phyloP scores from a whole-genome alignment of 2,329 filamentous ascomycete genomes.

The Ilyonectria sp. region DNA sequence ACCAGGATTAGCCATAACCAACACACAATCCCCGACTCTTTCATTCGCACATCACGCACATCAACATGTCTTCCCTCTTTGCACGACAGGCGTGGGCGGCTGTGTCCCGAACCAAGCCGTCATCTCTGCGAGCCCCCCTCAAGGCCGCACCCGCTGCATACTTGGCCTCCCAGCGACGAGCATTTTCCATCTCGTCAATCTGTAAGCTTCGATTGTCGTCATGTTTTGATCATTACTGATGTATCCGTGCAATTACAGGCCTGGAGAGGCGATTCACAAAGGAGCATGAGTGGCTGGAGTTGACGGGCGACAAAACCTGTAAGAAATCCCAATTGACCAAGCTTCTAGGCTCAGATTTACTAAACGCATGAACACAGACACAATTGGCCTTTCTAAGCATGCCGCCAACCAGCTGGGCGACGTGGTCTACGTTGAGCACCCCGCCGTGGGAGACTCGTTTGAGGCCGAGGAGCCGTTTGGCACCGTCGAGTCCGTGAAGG shows the following conservation, averaged over 20 bases:
- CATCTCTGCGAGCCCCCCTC: conserved; percentile 22
- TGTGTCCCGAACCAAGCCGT: conserved; percentile 41
- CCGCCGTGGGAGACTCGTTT: conserved; percentile 75
- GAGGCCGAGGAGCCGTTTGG: conserved; percentile 83
- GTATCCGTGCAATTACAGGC: too few species aligned
- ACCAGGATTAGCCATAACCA: conserved; percentile 1
- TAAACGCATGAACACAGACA: conserved; percentile 62
- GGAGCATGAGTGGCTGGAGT: conserved; percentile 94
- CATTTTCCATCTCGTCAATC: conserved; percentile 45
- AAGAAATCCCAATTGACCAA: conserved; percentile 10
- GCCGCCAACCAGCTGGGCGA: conserved; percentile 89
- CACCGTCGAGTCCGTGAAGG: conserved; percentile 94
- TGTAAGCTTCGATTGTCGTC: conserved; percentile 24
- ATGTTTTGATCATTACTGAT: background rate
- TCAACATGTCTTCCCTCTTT: conserved; percentile 45
- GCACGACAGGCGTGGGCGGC: conserved; percentile 45
- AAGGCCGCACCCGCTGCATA: conserved; percentile 35
- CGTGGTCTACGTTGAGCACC: conserved; percentile 92
- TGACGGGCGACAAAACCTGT: conserved; percentile 73
- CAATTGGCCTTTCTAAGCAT: conserved; percentile 84
- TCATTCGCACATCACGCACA: conserved; percentile 2
- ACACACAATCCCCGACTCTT: background rate
- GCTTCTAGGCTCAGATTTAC: background rate
- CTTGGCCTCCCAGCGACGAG: conserved; percentile 39
- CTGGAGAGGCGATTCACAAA: conserved; percentile 75